Conservation (phyloP, 2,329 filamentous ascomycete genomes). For the Berkeleyomyces basicola region DNA sequence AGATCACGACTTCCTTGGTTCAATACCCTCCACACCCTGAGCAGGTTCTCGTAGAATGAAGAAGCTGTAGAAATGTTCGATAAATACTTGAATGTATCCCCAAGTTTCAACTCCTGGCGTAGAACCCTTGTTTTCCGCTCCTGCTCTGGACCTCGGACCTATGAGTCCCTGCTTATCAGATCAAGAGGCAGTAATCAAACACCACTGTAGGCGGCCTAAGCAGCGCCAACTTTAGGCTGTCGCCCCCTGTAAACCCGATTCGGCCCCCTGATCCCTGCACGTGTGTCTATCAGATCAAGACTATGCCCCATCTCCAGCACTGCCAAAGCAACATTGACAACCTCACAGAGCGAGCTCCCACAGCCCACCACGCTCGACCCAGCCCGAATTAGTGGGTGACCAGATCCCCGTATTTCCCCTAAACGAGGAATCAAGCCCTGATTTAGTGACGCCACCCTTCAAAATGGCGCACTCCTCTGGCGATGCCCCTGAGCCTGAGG, state of each 20-base stretch:
- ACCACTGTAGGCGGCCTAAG: not conserved
- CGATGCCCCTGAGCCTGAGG: not conserved
- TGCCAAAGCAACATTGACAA: not conserved
- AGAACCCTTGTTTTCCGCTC: too few relatives aligned
- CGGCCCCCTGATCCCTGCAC: not conserved
- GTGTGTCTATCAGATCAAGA: slow-evolving; percentile 6
- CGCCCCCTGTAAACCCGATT: not conserved
- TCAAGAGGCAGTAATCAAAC: too few relatives aligned
- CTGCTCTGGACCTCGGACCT: too few relatives aligned
- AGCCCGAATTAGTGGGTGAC: not conserved
- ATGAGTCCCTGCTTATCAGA: too few relatives aligned
- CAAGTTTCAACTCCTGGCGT: too few relatives aligned
- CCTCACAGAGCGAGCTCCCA: not conserved
- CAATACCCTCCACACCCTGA: too few relatives aligned
- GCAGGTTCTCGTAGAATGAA: too few relatives aligned
- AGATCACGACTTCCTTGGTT: too few relatives aligned
- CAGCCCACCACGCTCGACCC: not conserved
- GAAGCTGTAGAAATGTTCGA: too few relatives aligned
- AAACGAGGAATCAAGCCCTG: not conserved
- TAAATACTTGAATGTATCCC: too few relatives aligned
- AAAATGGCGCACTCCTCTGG: not conserved
- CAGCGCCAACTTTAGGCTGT: not conserved
- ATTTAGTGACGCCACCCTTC: not conserved
- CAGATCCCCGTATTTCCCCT: not conserved
- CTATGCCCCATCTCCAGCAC: not conserved